Conservation (phyloP, 805 yeast species). For the Candida khao-thaluensis region DNA sequence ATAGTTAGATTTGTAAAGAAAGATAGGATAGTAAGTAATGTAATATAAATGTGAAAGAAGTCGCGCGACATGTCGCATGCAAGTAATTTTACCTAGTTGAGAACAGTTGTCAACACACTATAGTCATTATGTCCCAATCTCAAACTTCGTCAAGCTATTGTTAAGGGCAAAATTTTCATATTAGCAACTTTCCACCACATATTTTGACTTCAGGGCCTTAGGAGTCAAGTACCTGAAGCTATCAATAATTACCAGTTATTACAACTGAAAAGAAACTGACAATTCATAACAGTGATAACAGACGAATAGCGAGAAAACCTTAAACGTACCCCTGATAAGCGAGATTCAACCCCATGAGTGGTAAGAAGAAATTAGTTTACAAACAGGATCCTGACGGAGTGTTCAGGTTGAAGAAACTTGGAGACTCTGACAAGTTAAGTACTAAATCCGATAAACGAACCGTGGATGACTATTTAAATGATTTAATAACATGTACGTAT, state of each 20-base stretch:
- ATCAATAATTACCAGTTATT: too few species aligned
- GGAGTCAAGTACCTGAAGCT: too few species aligned
- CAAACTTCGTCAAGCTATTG: conserved; percentile 5
- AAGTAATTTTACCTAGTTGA: conserved; percentile 7
- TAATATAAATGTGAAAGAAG: conserved; percentile 1
- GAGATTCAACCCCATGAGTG: conserved; percentile 8
- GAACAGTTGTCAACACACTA: conserved; percentile 8
- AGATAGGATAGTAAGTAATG: too few species aligned
- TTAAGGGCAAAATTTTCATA: conserved; percentile 1
- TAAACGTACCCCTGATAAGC: not conserved
- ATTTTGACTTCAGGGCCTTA: too few species aligned
- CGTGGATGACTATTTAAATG: conserved; percentile 29
- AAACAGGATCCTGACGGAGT: conserved; percentile 41
- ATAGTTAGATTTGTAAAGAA: too few species aligned
- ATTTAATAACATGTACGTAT: conserved; percentile 32
- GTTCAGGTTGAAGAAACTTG: conserved; percentile 32
- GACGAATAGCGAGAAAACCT: too few species aligned
- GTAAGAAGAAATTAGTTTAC: conserved; percentile 32
- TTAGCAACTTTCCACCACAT: too few species aligned
- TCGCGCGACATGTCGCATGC: conserved; percentile 2
- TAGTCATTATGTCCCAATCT: not conserved
- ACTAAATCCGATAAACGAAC: conserved; percentile 20
- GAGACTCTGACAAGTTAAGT: conserved; percentile 14
- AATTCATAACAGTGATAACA: too few species aligned
- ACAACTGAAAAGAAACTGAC: too few species aligned